Evolutionary conservation across 306 rosid species (phyloP).

Genomic region (Carpinus fangiana): DNA sequence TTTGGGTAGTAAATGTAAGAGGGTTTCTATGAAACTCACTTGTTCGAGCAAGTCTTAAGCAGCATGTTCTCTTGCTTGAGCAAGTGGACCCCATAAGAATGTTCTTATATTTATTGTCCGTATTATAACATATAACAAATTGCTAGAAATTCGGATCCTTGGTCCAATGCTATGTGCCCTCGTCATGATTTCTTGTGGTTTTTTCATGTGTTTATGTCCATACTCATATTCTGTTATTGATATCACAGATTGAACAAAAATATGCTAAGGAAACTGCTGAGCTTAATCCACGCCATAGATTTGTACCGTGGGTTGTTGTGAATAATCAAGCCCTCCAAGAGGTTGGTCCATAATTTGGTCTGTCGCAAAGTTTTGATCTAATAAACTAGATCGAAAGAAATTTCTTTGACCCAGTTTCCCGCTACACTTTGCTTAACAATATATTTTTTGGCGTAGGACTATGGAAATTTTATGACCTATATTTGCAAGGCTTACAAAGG

Average conservation of each 20-base stretch:
- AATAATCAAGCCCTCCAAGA: conserved; percentile 68
- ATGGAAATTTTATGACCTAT: conserved; percentile 46
- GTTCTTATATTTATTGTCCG: no score
- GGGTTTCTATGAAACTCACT: no score
- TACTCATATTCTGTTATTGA: conserved; percentile 7
- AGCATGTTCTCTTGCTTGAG: no score
- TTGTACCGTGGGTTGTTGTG: conserved; percentile 89
- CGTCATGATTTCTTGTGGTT: neutral
- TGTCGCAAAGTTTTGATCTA: neutral
- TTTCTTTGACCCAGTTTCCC: no score
- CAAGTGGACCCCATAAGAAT: no score
- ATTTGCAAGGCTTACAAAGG: conserved; percentile 68
- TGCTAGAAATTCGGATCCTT: no score
- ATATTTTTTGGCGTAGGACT: conserved; percentile 49
- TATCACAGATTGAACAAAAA: conserved; percentile 53
- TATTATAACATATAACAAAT: no score
- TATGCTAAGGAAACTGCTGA: conserved; percentile 60
- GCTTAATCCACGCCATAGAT: conserved; percentile 67
- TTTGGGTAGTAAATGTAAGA: no score
- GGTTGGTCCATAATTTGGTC: conserved; percentile 35
- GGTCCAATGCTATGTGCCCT: neutral
- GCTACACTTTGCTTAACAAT: neutral
- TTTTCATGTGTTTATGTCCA: neutral
- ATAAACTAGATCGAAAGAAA: no score
- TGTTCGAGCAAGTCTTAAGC: no score